phyloP scores from a whole-genome alignment of 225 moss, liverwort and hornwort genomes.

The Bryum argenteum region DNA sequence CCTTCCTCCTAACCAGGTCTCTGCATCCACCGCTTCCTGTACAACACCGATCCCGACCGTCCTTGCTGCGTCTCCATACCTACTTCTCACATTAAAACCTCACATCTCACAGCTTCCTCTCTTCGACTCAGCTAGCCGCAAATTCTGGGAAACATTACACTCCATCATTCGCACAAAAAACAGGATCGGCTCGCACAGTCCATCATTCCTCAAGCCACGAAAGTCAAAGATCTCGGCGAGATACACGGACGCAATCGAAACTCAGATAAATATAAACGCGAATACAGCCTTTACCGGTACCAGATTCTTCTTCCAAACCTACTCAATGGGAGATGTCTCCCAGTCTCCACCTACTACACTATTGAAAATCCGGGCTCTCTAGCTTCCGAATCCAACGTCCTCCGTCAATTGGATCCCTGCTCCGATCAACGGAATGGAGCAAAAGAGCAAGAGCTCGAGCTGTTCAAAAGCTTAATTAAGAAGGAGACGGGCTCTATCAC shows the following conservation, averaged over 20 bases:
- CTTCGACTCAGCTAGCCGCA: constrained; percentile 26
- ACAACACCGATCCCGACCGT: constrained; percentile 13
- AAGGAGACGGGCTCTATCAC: not conserved
- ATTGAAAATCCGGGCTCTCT: not conserved
- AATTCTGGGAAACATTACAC: constrained; percentile 11
- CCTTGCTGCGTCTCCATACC: constrained; percentile 23
- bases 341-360: not conserved
- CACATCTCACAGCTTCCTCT: constrained; percentile 26
- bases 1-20: constrained; percentile 17
- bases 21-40: constrained; percentile 21
- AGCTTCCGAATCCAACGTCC: constrained; percentile 24
- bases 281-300: not conserved
- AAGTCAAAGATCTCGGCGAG: constrained; percentile 29
- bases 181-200: constrained; percentile 3
- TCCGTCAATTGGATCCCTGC: constrained; percentile 14
- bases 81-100: constrained; percentile 3
- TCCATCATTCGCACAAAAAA: not conserved
- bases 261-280: constrained; percentile 1
- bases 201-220: constrained; percentile 9
- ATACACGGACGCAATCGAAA: constrained; percentile 23
- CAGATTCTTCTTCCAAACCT: constrained; percentile 26
- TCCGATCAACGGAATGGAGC: not conserved
- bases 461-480: constrained; percentile 3
- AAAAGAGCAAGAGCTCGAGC: not conserved
- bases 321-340: not conserved